These are phyloP conservation scores for Diaporthe sp. DNA, from an alignment of 2,329 filamentous ascomycete species.

Conservation along the genomic window DNA sequence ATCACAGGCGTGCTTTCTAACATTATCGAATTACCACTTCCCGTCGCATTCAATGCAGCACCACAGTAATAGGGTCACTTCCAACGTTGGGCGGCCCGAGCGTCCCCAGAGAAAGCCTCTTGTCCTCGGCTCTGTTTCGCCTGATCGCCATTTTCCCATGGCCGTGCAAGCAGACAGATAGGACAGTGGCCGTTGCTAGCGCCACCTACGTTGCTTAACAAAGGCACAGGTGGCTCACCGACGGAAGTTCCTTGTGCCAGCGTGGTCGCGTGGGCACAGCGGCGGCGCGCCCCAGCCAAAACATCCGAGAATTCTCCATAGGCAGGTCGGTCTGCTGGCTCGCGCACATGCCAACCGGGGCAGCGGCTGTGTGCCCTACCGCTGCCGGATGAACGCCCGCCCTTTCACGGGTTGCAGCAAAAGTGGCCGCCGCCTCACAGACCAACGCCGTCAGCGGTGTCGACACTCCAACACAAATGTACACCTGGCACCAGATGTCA, in stretches of 20 bases:
- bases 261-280: conserved; percentile 1
- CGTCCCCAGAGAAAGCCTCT: background rate
- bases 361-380: background rate
- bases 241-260: conserved; percentile 30
- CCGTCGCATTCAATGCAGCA: conserved; percentile 11
- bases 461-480: background rate
- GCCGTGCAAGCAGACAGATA: conserved; percentile 17
- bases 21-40: conserved; percentile 20
- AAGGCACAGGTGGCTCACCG: conserved; percentile 31
- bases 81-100: background rate
- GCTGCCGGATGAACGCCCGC: background rate
- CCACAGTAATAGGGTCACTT: background rate
- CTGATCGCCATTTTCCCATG: conserved; percentile 4
- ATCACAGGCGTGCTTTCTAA: background rate
- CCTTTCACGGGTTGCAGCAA: background rate
- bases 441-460: conserved; percentile 11
- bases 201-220: background rate
- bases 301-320: conserved; percentile 27
- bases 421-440: background rate
- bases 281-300: conserved; percentile 1
- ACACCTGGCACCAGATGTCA: background rate
- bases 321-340: background rate
- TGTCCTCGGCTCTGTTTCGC: conserved; percentile 1
- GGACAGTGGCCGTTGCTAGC: conserved; percentile 23
- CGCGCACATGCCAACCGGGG: background rate